phyloP scores from a whole-genome alignment of 1,139 yeast genomes.

The Suhomyces bolitotheri region DNA sequence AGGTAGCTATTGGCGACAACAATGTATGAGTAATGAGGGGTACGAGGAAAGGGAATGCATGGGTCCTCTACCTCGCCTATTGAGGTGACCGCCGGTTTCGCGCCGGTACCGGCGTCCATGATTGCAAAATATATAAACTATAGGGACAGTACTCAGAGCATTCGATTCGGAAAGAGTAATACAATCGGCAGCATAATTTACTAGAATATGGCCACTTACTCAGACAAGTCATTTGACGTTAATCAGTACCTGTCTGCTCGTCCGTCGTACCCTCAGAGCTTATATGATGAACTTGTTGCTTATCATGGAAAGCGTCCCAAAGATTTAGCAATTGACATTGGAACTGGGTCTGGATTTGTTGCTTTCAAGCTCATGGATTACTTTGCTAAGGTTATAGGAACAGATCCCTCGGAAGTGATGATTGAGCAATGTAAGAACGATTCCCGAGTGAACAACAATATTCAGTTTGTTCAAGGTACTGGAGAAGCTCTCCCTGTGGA shows the following conservation, averaged over 20 bases:
- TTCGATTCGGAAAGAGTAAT: background rate
- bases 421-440: slow-evolving; percentile 44
- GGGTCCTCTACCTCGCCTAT: too few species aligned
- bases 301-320: slow-evolving; percentile 28
- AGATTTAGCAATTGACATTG: slow-evolving; percentile 56
- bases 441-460: slow-evolving; percentile 9
- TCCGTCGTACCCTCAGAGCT: slow-evolving; percentile 38
- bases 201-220: slow-evolving; percentile 38
- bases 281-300: slow-evolving; percentile 31
- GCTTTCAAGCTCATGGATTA: slow-evolving; percentile 53
- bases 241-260: slow-evolving; percentile 40
- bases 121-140: background rate
- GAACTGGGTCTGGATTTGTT: slow-evolving; percentile 86
- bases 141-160: background rate
- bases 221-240: slow-evolving; percentile 35
- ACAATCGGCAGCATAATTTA: too few species aligned
- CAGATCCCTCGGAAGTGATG: slow-evolving; percentile 71
- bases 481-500: slow-evolving; percentile 27
- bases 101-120: slow-evolving; percentile 5
- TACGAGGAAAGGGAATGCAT: too few species aligned
- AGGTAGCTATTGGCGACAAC: too few species aligned
- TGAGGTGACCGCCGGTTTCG: background rate
- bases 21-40: too few species aligned
- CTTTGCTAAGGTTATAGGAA: slow-evolving; percentile 56
- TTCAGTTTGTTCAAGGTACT: slow-evolving; percentile 33